phyloP scores from a whole-genome alignment of 495 filamentous ascomycete genomes.

The Glonium stellatum region DNA sequence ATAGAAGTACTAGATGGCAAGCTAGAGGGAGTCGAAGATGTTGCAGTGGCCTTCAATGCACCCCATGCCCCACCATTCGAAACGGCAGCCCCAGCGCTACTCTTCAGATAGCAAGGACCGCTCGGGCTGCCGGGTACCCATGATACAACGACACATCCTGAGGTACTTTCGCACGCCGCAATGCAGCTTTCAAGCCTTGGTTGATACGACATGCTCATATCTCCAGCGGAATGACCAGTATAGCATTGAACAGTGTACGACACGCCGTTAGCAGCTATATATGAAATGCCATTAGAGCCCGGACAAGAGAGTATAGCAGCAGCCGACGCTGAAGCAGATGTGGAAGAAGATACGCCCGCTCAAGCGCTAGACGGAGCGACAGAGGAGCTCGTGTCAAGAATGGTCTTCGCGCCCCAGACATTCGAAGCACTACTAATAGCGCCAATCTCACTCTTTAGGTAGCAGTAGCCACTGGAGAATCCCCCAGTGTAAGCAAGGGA shows the following conservation, averaged over 20 bases:
- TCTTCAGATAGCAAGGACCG: constrained; percentile 1
- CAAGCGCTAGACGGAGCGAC: neutral
- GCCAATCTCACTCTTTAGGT: neutral
- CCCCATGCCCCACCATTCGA: neutral
- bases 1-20: neutral
- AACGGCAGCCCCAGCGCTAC: neutral
- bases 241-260: neutral
- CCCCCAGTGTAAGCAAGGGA: neutral
- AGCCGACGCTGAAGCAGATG: neutral
- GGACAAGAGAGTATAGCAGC: neutral
- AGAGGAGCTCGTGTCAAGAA: neutral
- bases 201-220: constrained; percentile 4
- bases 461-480: neutral
- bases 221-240: neutral
- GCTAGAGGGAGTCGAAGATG: neutral
- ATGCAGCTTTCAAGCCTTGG: neutral
- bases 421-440: neutral
- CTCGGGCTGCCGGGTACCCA: neutral
- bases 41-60: neutral
- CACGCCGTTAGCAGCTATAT: neutral
- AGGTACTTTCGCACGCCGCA: neutral
- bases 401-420: neutral
- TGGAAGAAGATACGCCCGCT: too few relatives aligned
- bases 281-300: neutral
- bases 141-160: neutral